Evolutionary conservation across 805 yeast genomes (phyloP).

Genomic region (Soucietia sequanensis): DNA sequence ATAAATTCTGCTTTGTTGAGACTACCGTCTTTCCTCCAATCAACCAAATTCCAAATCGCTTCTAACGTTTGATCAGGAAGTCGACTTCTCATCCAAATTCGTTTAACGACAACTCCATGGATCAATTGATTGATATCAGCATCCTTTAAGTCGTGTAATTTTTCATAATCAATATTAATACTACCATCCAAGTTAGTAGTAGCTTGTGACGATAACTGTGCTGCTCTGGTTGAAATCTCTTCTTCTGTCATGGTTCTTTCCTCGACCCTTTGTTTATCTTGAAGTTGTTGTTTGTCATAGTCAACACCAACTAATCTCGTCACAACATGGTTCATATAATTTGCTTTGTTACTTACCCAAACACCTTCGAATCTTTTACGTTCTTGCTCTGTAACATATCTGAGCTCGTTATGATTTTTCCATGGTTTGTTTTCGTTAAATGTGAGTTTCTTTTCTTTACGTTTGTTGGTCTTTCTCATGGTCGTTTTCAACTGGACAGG

Average conservation of each 20-base stretch:
- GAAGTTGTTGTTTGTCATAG: conserved; percentile 10
- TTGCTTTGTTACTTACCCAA: conserved; percentile 87
- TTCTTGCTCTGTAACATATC: conserved; percentile 56
- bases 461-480: conserved; percentile 43
- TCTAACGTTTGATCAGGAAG: conserved; percentile 57
- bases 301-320: conserved; percentile 31
- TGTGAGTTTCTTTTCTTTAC: conserved; percentile 36
- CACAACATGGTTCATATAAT: conserved; percentile 44
- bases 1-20: conserved; percentile 78
- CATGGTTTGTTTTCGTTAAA: conserved; percentile 93
- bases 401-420: conserved; percentile 74
- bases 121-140: conserved; percentile 35
- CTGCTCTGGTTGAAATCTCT: conserved; percentile 28
- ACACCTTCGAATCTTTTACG: conserved; percentile 88
- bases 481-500: conserved; percentile 50
- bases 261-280: conserved; percentile 10
- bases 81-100: conserved; percentile 78
- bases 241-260: conserved; percentile 16
- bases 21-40: conserved; percentile 64
- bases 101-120: conserved; percentile 66
- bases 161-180: conserved; percentile 18
- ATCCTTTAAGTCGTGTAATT: conserved; percentile 28
- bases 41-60: conserved; percentile 73
- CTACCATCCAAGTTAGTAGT: conserved; percentile 17
- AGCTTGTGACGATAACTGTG: conserved; percentile 29